Evolutionary conservation across 2,329 filamentous ascomycete species (phyloP).

Genomic region (Xylariaceae sp.): DNA sequence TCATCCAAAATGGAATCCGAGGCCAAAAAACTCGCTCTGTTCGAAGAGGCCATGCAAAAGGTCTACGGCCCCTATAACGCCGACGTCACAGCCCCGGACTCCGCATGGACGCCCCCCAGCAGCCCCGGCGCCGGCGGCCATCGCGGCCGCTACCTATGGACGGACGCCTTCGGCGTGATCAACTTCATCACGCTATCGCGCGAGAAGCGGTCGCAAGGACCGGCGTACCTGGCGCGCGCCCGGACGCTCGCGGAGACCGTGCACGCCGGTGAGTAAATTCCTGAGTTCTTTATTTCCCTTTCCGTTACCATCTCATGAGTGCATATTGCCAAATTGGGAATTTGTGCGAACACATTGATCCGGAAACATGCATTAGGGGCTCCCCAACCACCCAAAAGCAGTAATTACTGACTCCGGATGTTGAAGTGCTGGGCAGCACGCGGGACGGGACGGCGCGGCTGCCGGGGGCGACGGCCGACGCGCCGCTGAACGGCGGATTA

Average conservation of each 20-base stretch:
- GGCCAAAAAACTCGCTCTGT: conserved; percentile 24
- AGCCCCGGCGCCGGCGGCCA: conserved; percentile 54
- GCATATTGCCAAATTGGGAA: no score
- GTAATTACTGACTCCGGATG: no score
- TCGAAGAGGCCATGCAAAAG: conserved; percentile 41
- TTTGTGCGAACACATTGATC: no score
- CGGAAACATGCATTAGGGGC: no score
- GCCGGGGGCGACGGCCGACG: conserved; percentile 52
- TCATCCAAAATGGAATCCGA: conserved; percentile 4
- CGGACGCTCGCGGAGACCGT: conserved; percentile 52
- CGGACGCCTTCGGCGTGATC: conserved; percentile 61
- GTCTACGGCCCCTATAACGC: conserved; percentile 42
- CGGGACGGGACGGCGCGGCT: conserved; percentile 51
- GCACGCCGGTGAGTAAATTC: no score
- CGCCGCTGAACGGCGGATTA: conserved; percentile 57
- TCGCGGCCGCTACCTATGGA: conserved; percentile 63
- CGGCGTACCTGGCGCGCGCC: conserved; percentile 52
- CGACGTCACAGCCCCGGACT: conserved; percentile 18
- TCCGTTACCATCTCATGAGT: no score
- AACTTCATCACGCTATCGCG: conserved; percentile 59
- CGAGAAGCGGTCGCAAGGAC: conserved; percentile 32
- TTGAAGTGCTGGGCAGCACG: conserved; percentile 54
- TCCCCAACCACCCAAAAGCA: no score
- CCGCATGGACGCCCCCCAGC: conserved; percentile 50
- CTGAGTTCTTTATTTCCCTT: no score